Base-by-base conservation (phyloP, 2,329 filamentous ascomycete species). In the Colletotrichum lindemuthianum region DNA sequence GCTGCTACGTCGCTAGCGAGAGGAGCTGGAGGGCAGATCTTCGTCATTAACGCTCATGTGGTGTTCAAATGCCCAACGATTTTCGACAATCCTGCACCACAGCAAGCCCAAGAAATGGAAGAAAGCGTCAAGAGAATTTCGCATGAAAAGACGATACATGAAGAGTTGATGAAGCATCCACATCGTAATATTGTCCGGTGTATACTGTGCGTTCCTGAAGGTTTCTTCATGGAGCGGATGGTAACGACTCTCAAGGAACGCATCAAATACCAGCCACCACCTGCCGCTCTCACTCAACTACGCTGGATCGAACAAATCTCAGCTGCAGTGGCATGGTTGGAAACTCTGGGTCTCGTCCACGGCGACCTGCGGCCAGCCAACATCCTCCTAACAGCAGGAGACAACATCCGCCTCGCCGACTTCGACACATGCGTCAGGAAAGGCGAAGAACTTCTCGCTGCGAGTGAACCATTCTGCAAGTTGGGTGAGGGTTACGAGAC, bases 281-380 rank as follows among this genome's bases (percentile, higher is more conserved):
- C 37, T 39, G 12, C 37, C 12, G 12, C 37, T 39, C 37, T 8
- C 12, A 39, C 12, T 39, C 37, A 39, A 39, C 37, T 39, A 39
- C 37, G 37, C 37, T 39, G 37, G 37, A 39, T 39, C 37, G 37
- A 39, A 39, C 37, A 39, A 39, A 39, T 39, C 37, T 39, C 44
- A 32, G 52, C 51, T n/a, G 61, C 43, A 5, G 16, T 51, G 41
- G 65, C 65, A n/a, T 69, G 65, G 57, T 58, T 68, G 11, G 64
- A 64, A 33, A 43, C 36, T 2, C 33, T 64, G 10, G 60, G 60
- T 41, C 37, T 65, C 6, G 53, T 55, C 16, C 60, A 68, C 12
- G 57, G 67, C 11, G 64, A 68, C 55, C 40, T 68, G 4, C 47
- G 60, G 8, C 67, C 64, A 13, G 52, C 39, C 32, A 68, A 68